These are phyloP conservation scores for Anethum foeniculum DNA, from an alignment of 140 eudicot genomes.

Conservation along the genomic window DNA sequence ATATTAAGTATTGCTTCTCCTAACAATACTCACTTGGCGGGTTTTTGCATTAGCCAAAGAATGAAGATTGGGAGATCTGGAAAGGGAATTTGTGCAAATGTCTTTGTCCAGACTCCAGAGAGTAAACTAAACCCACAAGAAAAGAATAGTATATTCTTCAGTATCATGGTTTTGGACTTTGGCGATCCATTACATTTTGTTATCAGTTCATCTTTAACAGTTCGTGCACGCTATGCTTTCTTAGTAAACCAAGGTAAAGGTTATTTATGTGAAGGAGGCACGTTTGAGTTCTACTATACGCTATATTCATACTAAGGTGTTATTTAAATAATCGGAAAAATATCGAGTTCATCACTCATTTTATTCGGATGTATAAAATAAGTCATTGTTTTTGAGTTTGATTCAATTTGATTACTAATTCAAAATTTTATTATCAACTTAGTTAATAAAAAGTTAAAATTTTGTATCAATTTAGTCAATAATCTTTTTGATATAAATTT, in stretches of 20 bases:
- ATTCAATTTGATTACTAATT: no score
- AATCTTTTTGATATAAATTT: no score
- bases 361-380: no score
- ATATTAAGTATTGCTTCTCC: neutral
- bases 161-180: neutral
- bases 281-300: neutral
- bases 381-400: no score
- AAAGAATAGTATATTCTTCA: neutral
- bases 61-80: neutral
- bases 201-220: neutral
- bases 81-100: neutral
- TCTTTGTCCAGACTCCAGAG: neutral
- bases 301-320: no score
- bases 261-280: neutral
- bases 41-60: neutral
- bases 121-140: conserved; percentile 1
- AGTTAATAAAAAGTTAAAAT: no score
- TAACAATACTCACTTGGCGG: neutral
- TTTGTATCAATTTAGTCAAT: no score
- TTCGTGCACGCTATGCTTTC: conserved; percentile 2
- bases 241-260: neutral
- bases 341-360: no score
- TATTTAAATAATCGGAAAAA: no score
- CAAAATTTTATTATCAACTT: no score
- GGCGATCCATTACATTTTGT: neutral